Conservation (phyloP, 2,329 filamentous ascomycete species). For the Cladosporium sp. region DNA sequence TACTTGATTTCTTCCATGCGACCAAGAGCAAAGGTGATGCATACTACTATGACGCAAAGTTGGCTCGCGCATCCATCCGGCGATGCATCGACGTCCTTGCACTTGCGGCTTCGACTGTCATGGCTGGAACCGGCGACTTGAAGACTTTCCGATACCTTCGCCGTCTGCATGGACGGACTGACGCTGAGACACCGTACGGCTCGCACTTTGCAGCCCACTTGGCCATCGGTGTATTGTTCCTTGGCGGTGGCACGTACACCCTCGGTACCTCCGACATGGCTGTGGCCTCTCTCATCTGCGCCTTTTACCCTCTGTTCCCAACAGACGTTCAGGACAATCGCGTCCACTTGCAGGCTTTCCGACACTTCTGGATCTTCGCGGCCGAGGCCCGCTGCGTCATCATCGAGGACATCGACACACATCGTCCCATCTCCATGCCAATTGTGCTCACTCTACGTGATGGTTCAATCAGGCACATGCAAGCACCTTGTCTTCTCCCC, state of each 20-base stretch:
- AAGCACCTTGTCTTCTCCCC: conserved; percentile 61
- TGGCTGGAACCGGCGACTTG: conserved; percentile 94
- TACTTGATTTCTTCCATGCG: conserved; percentile 61
- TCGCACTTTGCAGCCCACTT: conserved; percentile 92
- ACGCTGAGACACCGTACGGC: conserved; percentile 82
- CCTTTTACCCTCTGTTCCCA: conserved; percentile 93
- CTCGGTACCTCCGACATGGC: conserved; percentile 87
- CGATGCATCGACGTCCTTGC: conserved; percentile 91
- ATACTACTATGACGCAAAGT: conserved; percentile 73
- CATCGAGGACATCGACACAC: conserved; percentile 80
- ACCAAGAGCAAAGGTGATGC: conserved; percentile 27
- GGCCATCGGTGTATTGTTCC: conserved; percentile 84
- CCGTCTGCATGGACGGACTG: conserved; percentile 81
- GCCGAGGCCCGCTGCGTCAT: conserved; percentile 87
- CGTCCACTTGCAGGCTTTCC: conserved; percentile 91
- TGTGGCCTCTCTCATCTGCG: conserved; percentile 79
- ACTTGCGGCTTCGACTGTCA: conserved; percentile 79
- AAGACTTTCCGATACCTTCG: conserved; percentile 80
- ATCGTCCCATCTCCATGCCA: conserved; percentile 65
- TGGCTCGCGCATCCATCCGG: conserved; percentile 77
- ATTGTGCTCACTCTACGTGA: conserved; percentile 32
- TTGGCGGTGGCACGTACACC: conserved; percentile 89
- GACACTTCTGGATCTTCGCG: conserved; percentile 95
- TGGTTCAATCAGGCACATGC: conserved; percentile 35
- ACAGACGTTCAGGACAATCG: conserved; percentile 88